phyloP scores from a whole-genome alignment of 83 land plant genomes.

The Diphasiastrum complanatum region DNA sequence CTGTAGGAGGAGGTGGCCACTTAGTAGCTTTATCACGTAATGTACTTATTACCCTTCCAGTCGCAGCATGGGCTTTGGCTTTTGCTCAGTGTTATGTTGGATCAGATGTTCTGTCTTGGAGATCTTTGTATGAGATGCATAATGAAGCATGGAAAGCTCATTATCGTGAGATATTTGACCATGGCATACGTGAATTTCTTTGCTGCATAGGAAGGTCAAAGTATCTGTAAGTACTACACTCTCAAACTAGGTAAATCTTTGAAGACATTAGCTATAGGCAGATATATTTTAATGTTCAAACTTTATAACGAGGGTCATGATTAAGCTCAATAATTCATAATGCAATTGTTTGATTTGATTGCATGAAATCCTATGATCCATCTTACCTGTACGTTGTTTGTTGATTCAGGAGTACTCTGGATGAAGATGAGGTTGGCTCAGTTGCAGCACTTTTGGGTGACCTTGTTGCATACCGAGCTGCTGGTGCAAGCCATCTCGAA shows the following conservation, averaged over 20 bases:
- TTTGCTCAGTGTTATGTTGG: constrained; percentile 67
- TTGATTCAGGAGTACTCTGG: constrained; percentile 58
- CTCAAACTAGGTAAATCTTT: too few relatives aligned
- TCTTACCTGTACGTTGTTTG: too few relatives aligned
- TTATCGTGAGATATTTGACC: constrained; percentile 81
- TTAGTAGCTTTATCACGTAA: constrained; percentile 28
- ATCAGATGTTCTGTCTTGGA: constrained; percentile 70
- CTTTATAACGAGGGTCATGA: too few relatives aligned
- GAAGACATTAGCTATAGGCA: too few relatives aligned
- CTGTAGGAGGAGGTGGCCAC: constrained; percentile 26
- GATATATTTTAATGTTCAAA: too few relatives aligned
- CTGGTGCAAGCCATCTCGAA: constrained; percentile 89
- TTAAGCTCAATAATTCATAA: too few relatives aligned
- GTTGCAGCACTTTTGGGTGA: constrained; percentile 80
- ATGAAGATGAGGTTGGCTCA: constrained; percentile 82
- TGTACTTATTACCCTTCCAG: constrained; percentile 32
- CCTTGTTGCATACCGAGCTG: constrained; percentile 79
- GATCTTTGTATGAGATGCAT: constrained; percentile 67
- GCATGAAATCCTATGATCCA: too few relatives aligned
- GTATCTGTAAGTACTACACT: constrained; percentile 48
- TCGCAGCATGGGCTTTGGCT: constrained; percentile 42
- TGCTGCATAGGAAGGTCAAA: constrained; percentile 81
- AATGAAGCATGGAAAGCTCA: constrained; percentile 83
- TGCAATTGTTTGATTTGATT: too few relatives aligned
- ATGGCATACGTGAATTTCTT: constrained; percentile 77